Conservation (phyloP, 371 early-diverging fungal genomes). For the Rhizopus arrhizus region DNA sequence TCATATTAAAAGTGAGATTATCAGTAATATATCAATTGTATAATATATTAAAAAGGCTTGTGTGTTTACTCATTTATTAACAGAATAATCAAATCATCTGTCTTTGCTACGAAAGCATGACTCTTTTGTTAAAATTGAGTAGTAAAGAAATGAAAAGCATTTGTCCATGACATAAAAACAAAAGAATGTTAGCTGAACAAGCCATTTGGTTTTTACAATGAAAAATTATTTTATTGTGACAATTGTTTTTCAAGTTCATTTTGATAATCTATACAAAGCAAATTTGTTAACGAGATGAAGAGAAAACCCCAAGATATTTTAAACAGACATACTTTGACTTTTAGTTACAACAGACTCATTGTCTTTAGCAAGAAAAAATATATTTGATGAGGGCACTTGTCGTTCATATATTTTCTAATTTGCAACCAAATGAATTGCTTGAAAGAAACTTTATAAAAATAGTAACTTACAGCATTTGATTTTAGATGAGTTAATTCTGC, state of each 20-base stretch:
- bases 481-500: conserved; percentile 27
- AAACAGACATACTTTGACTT: conserved; percentile 16
- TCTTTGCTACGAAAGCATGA: too few relatives aligned
- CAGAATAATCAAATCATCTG: too few relatives aligned
- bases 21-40: too few relatives aligned
- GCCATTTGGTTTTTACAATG: too few relatives aligned
- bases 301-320: too few relatives aligned
- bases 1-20: too few relatives aligned
- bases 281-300: background rate
- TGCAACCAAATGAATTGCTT: background rate
- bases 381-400: conserved; percentile 33
- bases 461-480: conserved; percentile 22
- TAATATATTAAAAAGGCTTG: too few relatives aligned
- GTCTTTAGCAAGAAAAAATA: conserved; percentile 30
- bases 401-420: conserved; percentile 28
- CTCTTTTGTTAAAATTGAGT: too few relatives aligned
- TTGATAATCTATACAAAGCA: background rate
- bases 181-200: too few relatives aligned
- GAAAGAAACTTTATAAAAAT: background rate
- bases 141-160: too few relatives aligned
- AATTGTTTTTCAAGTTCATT: conserved; percentile 1
- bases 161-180: too few relatives aligned
- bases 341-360: conserved; percentile 23
- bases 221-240: background rate
- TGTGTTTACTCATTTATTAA: too few relatives aligned